phyloP scores from a whole-genome alignment of 2,329 filamentous ascomycete species.

The Phaeosphaeriaceae sp. region DNA sequence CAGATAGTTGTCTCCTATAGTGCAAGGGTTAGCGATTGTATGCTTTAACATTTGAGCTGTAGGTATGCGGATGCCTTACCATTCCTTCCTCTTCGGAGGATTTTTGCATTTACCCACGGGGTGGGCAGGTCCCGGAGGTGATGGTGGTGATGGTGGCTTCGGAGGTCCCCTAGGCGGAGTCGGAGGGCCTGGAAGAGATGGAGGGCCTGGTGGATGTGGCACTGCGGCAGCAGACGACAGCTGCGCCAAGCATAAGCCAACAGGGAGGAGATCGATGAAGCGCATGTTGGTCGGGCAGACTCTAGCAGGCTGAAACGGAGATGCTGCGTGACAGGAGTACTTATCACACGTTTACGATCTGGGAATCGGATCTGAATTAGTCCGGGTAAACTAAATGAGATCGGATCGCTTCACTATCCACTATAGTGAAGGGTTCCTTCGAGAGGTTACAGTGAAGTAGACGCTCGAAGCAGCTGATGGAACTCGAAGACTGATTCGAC shows the following conservation, averaged over 20 bases:
- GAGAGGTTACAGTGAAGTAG: neutral
- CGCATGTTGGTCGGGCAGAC: neutral
- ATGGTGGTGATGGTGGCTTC: neutral
- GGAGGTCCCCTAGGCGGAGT: neutral
- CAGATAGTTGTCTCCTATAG: slow-evolving; percentile 27
- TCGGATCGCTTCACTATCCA: neutral
- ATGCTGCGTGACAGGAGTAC: neutral
- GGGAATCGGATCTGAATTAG: neutral
- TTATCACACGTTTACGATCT: neutral
- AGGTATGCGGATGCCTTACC: slow-evolving; percentile 7
- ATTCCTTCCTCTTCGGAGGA: slow-evolving; percentile 25
- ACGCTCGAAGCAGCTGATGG: neutral
- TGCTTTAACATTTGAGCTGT: neutral
- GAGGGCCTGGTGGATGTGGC: neutral
- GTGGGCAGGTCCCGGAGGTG: neutral
- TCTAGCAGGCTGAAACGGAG: neutral
- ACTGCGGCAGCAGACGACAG: neutral
- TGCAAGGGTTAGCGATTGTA: neutral
- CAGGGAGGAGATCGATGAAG: neutral
- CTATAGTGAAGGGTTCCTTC: neutral
- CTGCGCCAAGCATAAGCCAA: neutral
- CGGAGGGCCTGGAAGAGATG: neutral
- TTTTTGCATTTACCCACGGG: slow-evolving; percentile 13
- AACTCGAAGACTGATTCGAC: neutral
- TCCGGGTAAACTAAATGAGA: neutral